A percentile compares a stretch with the other conserved stretches of the same genome.
These are phyloP conservation scores for Hyaloperonospora brassicae DNA, from an alignment of 352 stramenopile genomes.

Conservation along the genomic window DNA sequence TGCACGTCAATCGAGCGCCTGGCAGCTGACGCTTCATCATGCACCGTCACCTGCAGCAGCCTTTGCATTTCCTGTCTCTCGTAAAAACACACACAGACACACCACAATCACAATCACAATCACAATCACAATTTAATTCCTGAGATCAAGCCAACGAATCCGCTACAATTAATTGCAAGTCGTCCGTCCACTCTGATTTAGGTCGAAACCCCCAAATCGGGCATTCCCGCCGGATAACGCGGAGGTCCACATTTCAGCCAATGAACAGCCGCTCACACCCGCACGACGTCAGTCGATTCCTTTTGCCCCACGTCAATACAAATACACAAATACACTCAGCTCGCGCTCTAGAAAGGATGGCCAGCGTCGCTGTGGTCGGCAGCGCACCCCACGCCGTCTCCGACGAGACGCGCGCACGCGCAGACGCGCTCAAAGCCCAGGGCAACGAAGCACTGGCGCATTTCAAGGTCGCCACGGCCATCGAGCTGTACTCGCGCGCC, in stretches of 20 bases:
- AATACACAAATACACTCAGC: not conserved
- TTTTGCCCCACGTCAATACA: too few species aligned
- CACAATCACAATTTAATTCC: too few species aligned
- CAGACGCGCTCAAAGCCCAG: constrained; percentile 75
- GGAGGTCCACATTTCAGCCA: not conserved
- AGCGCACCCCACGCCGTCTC: constrained; percentile 51
- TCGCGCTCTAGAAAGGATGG: constrained; percentile 24
- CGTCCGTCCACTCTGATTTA: not conserved
- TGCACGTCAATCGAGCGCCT: constrained; percentile 35
- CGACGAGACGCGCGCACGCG: constrained; percentile 47
- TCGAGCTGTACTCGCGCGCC: constrained; percentile 85
- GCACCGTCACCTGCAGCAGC: constrained; percentile 19
- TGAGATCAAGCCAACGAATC: too few species aligned
- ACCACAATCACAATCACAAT: too few species aligned
- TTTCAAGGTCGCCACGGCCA: constrained; percentile 73
- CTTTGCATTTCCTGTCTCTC: constrained; percentile 14
- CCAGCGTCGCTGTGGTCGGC: constrained; percentile 36
- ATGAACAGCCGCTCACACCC: not conserved
- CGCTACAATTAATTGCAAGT: too few species aligned
- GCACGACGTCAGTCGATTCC: too few species aligned
- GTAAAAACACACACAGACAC: not conserved
- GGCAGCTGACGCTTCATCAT: constrained; percentile 3
- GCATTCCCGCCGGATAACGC: too few species aligned
- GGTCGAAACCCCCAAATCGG: not conserved
- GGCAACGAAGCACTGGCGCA: constrained; percentile 78